These are phyloP conservation scores for Physcia stellaris DNA, from an alignment of 495 filamentous ascomycete genomes.

Conservation along the genomic window DNA sequence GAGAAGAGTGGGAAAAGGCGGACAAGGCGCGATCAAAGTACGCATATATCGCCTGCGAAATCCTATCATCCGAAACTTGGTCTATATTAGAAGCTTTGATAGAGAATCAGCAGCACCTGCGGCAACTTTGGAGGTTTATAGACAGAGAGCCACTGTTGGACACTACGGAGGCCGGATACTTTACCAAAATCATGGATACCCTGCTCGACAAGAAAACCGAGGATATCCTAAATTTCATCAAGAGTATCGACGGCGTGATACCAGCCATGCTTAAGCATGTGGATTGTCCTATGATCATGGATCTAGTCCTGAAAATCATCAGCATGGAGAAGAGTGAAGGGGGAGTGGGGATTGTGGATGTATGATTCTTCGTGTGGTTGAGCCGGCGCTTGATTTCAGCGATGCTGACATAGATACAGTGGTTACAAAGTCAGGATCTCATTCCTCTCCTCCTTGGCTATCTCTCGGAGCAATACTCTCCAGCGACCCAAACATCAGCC, in stretches of 20 bases:
- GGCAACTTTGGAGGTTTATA: slow-evolving; percentile 83
- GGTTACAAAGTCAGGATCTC: slow-evolving; percentile 84
- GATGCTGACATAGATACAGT: slow-evolving; percentile 37
- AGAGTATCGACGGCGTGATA: slow-evolving; percentile 66
- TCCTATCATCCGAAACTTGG: slow-evolving; percentile 93
- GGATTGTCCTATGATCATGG: slow-evolving; percentile 98
- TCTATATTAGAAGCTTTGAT: slow-evolving; percentile 86
- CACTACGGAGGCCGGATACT: slow-evolving; percentile 87
- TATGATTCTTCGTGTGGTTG: slow-evolving; percentile 28
- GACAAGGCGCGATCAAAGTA: slow-evolving; percentile 86
- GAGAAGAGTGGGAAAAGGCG: slow-evolving; percentile 51
- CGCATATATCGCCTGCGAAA: slow-evolving; percentile 81
- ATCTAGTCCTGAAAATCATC: slow-evolving; percentile 92
- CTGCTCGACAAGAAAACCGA: slow-evolving; percentile 94
- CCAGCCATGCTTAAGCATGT: slow-evolving; percentile 83
- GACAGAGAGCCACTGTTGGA: slow-evolving; percentile 70
- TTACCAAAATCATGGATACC: slow-evolving; percentile 96
- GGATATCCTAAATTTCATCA: slow-evolving; percentile 85
- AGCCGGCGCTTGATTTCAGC: neutral
- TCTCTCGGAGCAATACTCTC: slow-evolving; percentile 64
- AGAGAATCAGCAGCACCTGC: slow-evolving; percentile 62
- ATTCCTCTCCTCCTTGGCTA: slow-evolving; percentile 81
- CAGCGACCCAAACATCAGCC: slow-evolving; percentile 87
- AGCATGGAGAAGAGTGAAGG: slow-evolving; percentile 88
- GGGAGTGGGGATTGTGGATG: slow-evolving; percentile 88